phyloP scores from a whole-genome alignment of 2,329 filamentous ascomycete species.

The Plectosphaerella plurivora region DNA sequence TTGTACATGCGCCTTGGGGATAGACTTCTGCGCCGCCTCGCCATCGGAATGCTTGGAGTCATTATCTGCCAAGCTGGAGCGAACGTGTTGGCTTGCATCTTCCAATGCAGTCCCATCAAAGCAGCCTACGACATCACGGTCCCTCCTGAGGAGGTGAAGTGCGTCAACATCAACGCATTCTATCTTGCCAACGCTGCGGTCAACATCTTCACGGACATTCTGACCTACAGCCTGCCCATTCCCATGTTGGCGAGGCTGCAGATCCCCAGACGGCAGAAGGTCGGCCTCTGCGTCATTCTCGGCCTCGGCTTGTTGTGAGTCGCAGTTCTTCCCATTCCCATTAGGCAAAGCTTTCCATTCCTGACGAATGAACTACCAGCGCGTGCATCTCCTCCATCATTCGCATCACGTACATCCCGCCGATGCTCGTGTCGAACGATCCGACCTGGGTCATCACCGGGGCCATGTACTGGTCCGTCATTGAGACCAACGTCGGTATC shows the following conservation, averaged over 20 bases:
- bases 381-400: conserved; percentile 41
- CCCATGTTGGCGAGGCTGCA: conserved; percentile 35
- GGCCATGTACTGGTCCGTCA: conserved; percentile 35
- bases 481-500: conserved; percentile 30
- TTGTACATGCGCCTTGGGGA: conserved; percentile 40
- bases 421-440: conserved; percentile 30
- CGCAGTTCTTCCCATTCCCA: neutral
- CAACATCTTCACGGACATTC: conserved; percentile 40
- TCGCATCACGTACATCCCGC: conserved; percentile 37
- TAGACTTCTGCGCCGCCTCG: conserved; percentile 24
- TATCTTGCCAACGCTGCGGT: conserved; percentile 41
- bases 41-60: conserved; percentile 32
- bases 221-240: conserved; percentile 39
- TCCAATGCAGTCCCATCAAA: conserved; percentile 35
- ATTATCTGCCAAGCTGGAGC: conserved; percentile 32
- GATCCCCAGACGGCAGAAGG: conserved; percentile 37
- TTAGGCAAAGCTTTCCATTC: neutral
- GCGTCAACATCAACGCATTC: conserved; percentile 40
- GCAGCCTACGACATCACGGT: conserved; percentile 31
- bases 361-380: conserved; percentile 15
- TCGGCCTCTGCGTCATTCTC: conserved; percentile 35
- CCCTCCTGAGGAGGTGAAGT: conserved; percentile 22
- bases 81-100: conserved; percentile 35
- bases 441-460: conserved; percentile 27
- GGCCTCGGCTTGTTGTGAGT: conserved; percentile 36